Conservation (phyloP, 2,329 filamentous ascomycete species). For the Amauroascus verrucosus region DNA sequence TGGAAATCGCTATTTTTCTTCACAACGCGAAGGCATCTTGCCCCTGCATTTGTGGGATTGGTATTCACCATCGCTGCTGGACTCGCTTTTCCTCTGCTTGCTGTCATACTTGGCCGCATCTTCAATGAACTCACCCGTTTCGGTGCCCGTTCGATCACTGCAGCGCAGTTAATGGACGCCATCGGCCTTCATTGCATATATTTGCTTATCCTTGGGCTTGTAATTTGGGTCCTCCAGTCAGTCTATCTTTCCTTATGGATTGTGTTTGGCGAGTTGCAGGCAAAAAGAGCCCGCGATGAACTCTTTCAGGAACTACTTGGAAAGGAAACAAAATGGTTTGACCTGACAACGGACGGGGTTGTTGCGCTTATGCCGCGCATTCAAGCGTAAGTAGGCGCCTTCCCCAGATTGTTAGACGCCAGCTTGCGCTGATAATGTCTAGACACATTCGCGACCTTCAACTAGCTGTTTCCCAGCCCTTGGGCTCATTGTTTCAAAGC, state of each 20-base stretch:
- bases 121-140: conserved; percentile 62
- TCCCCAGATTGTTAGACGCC: background rate
- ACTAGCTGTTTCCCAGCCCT: conserved; percentile 63
- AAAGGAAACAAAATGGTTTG: conserved; percentile 74
- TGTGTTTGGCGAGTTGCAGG: conserved; percentile 70
- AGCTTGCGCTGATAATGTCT: conserved; percentile 18
- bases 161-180: conserved; percentile 43
- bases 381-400: conserved; percentile 52
- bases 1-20: conserved; percentile 62
- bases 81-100: conserved; percentile 52
- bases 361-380: conserved; percentile 60
- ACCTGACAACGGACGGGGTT: conserved; percentile 59
- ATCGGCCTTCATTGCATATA: conserved; percentile 53
- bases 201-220: conserved; percentile 53
- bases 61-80: conserved; percentile 50
- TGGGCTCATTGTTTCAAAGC: conserved; percentile 60
- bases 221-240: conserved; percentile 57
- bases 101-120: conserved; percentile 62
- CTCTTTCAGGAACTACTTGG: conserved; percentile 60
- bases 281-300: conserved; percentile 50
- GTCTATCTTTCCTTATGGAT: conserved; percentile 62
- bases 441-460: conserved; percentile 79
- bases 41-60: conserved; percentile 46
- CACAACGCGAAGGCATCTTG: conserved; percentile 51
- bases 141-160: conserved; percentile 45